Evolutionary conservation across 2,329 filamentous ascomycete genomes (phyloP).

Genomic region (Lachnum nothofagi): DNA sequence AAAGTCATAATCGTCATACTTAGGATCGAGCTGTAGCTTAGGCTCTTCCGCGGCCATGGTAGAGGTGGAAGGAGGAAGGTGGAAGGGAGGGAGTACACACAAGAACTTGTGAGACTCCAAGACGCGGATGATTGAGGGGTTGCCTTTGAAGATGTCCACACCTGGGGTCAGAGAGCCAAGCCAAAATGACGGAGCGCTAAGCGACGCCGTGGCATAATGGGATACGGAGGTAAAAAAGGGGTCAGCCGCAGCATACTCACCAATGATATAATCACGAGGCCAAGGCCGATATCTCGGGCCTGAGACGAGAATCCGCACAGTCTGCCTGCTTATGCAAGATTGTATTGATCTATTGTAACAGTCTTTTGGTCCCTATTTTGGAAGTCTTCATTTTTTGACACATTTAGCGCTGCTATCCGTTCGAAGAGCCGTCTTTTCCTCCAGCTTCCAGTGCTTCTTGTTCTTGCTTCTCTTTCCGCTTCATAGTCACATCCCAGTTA

Average conservation of each 20-base stretch:
- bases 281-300: no score
- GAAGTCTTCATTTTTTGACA: constrained; percentile 1
- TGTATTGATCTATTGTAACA: not conserved
- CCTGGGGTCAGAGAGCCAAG: no score
- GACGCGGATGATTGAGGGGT: not conserved
- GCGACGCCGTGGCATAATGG: not conserved
- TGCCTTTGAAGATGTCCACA: not conserved
- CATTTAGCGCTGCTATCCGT: constrained; percentile 24
- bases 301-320: no score
- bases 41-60: constrained; percentile 27
- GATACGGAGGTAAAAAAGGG: not conserved
- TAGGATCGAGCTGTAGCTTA: constrained; percentile 60
- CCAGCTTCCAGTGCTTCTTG: constrained; percentile 40
- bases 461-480: constrained; percentile 79
- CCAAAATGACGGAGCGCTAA: not conserved
- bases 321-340: no score
- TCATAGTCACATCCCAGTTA: constrained; percentile 97
- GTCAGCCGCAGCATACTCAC: no score
- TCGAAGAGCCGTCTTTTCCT: constrained; percentile 32
- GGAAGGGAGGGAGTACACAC: not conserved
- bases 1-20: constrained; percentile 95
- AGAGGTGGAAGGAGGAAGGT: constrained; percentile 7
- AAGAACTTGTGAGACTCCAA: not conserved
- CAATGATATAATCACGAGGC: no score
- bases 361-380: not conserved